These are phyloP conservation scores for Phylloporus arenicola DNA, from an alignment of 768 basidiomycete genomes.

Conservation along the genomic window DNA sequence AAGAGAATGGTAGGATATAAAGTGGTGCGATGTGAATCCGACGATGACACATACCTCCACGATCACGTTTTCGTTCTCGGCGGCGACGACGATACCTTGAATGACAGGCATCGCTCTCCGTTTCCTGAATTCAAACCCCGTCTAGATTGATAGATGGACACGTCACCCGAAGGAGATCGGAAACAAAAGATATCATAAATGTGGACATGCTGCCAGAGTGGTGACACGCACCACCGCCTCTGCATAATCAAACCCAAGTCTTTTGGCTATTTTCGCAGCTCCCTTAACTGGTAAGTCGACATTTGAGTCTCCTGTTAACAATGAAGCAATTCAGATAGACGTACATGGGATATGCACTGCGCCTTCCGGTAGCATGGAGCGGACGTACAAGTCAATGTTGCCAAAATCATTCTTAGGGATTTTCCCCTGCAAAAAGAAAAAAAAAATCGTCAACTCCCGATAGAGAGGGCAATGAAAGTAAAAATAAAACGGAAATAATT, in stretches of 20 bases:
- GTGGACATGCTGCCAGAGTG: conserved; percentile 6
- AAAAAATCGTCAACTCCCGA: conserved; percentile 5
- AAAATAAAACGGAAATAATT: not conserved
- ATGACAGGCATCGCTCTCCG: conserved; percentile 81
- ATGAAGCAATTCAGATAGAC: conserved; percentile 29
- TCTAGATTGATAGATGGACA: conserved; percentile 42
- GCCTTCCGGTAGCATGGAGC: conserved; percentile 89
- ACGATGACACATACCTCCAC: conserved; percentile 56
- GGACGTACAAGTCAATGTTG: conserved; percentile 93
- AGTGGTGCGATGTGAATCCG: conserved; percentile 5
- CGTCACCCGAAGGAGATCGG: not conserved
- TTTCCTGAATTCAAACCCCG: conserved; percentile 95
- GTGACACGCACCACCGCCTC: conserved; percentile 82
- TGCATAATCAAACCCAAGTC: conserved; percentile 83
- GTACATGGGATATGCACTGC: conserved; percentile 87
- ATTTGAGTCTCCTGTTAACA: conserved; percentile 11
- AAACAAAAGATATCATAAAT: conserved; percentile 5
- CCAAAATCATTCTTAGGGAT: conserved; percentile 95
- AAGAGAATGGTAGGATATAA: not conserved
- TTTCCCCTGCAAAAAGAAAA: conserved; percentile 56
- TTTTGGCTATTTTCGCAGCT: conserved; percentile 81
- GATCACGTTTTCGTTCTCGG: conserved; percentile 67
- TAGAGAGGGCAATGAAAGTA: not conserved
- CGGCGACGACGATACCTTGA: conserved; percentile 81
- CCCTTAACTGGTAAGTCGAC: conserved; percentile 59